Evolutionary conservation across 768 basidiomycete genomes (phyloP).

Genomic region (Scleroderma citrinum): DNA sequence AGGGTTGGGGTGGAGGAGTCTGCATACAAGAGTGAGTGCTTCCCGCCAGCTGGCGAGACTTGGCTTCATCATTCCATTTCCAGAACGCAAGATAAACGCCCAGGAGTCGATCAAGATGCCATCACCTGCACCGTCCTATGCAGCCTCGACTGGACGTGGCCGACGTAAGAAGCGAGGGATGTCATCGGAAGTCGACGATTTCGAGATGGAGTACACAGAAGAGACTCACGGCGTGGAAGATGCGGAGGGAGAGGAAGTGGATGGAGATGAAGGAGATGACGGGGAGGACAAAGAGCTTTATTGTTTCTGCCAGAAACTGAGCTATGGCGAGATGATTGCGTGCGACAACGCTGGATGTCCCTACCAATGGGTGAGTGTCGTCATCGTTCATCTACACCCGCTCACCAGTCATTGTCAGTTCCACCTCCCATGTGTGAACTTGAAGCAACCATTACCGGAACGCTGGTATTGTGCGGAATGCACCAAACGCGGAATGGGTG

Average conservation of each 20-base stretch:
- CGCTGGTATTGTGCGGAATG: slow-evolving; percentile 59
- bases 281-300: slow-evolving; percentile 55
- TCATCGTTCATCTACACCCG: background rate
- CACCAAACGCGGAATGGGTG: slow-evolving; percentile 32
- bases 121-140: slow-evolving; percentile 31
- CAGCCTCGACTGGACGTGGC: slow-evolving; percentile 24
- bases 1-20: slow-evolving; percentile 21
- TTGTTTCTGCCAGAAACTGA: slow-evolving; percentile 58
- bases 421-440: slow-evolving; percentile 54
- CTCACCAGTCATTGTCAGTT: slow-evolving; percentile 36
- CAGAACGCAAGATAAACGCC: slow-evolving; percentile 27
- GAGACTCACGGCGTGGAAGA: slow-evolving; percentile 25
- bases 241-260: slow-evolving; percentile 30
- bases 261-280: slow-evolving; percentile 44
- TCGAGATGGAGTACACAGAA: slow-evolving; percentile 30
- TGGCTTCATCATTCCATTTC: background rate
- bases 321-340: slow-evolving; percentile 64
- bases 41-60: background rate
- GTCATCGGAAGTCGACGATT: slow-evolving; percentile 30
- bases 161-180: slow-evolving; percentile 31
- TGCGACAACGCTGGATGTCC: slow-evolving; percentile 54
- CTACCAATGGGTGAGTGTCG: slow-evolving; percentile 55
- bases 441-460: slow-evolving; percentile 52
- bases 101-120: slow-evolving; percentile 30
- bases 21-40: slow-evolving; percentile 24